These are phyloP conservation scores for Pythium myriotylum DNA, from an alignment of 352 stramenopile genomes.

Conservation along the genomic window DNA sequence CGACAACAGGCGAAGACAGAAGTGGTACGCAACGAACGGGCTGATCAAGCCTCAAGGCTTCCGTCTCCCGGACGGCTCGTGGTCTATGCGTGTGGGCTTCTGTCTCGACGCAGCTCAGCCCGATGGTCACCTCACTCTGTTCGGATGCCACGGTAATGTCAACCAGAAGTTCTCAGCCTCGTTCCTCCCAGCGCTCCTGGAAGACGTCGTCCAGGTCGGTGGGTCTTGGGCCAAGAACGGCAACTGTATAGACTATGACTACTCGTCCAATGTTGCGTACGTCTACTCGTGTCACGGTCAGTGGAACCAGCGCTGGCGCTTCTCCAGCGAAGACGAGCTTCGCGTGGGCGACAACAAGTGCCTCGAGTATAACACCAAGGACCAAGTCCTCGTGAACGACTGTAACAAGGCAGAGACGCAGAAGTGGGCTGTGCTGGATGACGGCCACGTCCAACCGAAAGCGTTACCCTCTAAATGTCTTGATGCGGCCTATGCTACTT, in stretches of 20 bases:
- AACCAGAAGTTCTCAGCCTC: conserved; percentile 11
- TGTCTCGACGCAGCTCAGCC: conserved; percentile 3
- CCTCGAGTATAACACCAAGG: neutral
- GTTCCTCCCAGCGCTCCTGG: neutral
- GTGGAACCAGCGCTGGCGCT: neutral
- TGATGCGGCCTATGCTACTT: neutral
- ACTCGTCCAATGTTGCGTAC: neutral
- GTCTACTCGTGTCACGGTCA: neutral
- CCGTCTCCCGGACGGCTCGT: neutral
- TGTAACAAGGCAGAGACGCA: neutral
- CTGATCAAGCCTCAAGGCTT: conserved; percentile 16
- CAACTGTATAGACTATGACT: conserved; percentile 6
- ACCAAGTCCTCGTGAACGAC: conserved; percentile 3
- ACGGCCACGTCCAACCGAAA: conserved; percentile 2
- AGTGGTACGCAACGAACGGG: conserved; percentile 2
- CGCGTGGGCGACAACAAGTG: neutral
- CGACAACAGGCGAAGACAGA: conserved; percentile 1
- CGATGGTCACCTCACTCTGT: neutral
- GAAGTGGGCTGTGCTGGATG: conserved; percentile 2
- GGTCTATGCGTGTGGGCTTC: conserved; percentile 2
- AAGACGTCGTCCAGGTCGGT: conserved; percentile 2
- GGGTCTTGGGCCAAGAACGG: neutral
- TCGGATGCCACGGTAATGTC: neutral
- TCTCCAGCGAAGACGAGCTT: neutral
- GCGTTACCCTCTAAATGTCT: neutral